A percentile compares a stretch with the other conserved stretches of the same genome.
Conservation (phyloP, 768 basidiomycete species). For the Pisolithus sp. region DNA sequence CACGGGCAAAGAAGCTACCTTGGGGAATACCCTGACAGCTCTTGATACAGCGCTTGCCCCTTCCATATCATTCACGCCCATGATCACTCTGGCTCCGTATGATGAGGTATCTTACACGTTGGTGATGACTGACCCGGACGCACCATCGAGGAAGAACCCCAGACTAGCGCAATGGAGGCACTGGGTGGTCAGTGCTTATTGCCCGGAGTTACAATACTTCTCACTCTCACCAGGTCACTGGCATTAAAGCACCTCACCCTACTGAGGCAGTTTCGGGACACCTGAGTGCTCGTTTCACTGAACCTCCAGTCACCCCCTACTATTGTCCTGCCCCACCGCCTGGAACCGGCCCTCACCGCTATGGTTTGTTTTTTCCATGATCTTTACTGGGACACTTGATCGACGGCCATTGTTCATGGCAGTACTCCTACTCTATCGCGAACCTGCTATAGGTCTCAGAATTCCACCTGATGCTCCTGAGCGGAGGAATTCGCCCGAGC, state of each 20-base stretch:
- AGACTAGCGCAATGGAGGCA: constrained; percentile 50
- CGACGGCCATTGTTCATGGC: neutral
- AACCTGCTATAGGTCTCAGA: constrained; percentile 37
- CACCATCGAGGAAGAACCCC: constrained; percentile 44
- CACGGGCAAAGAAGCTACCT: constrained; percentile 25
- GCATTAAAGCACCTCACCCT: constrained; percentile 31
- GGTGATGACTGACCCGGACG: constrained; percentile 55
- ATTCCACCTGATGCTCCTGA: constrained; percentile 44
- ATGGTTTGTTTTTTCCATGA: constrained; percentile 32
- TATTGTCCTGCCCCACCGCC: constrained; percentile 49
- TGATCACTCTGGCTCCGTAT: constrained; percentile 28
- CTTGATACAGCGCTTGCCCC: constrained; percentile 46
- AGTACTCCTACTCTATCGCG: constrained; percentile 58
- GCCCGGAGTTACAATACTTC: neutral
- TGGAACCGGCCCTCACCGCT: constrained; percentile 51
- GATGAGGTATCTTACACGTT: constrained; percentile 41
- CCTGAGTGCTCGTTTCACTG: constrained; percentile 35
- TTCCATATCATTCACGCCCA: constrained; percentile 38
- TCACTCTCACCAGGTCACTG: constrained; percentile 27
- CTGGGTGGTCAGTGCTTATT: constrained; percentile 39
- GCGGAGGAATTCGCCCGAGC: constrained; percentile 35
- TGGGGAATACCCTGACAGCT: constrained; percentile 33
- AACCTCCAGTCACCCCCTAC: constrained; percentile 48
- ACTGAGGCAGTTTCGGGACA: constrained; percentile 27
- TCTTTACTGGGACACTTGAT: neutral